Evolutionary conservation across 164 flowering plant species (phyloP), one percentile per base, ranked within the genome.

Genomic region (Pachysandra terminalis): DNA sequence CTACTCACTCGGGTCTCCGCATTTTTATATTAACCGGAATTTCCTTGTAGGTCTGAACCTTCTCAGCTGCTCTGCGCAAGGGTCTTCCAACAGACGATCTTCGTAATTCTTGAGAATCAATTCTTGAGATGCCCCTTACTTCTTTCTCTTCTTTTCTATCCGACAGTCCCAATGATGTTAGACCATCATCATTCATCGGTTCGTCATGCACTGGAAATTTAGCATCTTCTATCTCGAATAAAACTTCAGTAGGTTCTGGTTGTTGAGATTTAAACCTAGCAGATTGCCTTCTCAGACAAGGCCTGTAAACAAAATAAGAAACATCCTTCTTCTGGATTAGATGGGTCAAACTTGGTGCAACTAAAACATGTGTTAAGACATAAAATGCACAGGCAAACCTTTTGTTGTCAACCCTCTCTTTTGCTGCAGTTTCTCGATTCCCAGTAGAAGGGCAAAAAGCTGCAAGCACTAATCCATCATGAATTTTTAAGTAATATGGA

Each of bases 71-170:
- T 55, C 66, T 85, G 9, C 93, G 87, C 64, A 61, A 41, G n/a
- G 98, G 94, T 67, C 97, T 81, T 54, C 87, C 91, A n/a, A 86
- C 58, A 17, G 91, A 90, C 23, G 86, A 62, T 76, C 92, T 86
- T 68, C 72, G 76, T 16, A 72, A 51, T 54, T 53, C 71, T 63
- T 23, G 73, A 22, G 32, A 24, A 68, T 76, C 77, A 69, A 26
- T 37, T 51, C 27, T 69, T 49, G 54, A 52, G 1, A 65, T 35
- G 61, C 49, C 62, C 16, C 26, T 61, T 58, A 69, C 63, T 27
- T 57, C 65, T 48, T 16, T 61, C 49, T 73, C 68, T 60, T 73
- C 74, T 26, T 61, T 67, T 32, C n/a, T 22, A 2, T 21, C 19
- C 3, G 75, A 63, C 22, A 74, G 56, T 9, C 59, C 52, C 32